Base-by-base conservation (phyloP, 306 rosid species). In the Begonia peltatifolia region DNA sequence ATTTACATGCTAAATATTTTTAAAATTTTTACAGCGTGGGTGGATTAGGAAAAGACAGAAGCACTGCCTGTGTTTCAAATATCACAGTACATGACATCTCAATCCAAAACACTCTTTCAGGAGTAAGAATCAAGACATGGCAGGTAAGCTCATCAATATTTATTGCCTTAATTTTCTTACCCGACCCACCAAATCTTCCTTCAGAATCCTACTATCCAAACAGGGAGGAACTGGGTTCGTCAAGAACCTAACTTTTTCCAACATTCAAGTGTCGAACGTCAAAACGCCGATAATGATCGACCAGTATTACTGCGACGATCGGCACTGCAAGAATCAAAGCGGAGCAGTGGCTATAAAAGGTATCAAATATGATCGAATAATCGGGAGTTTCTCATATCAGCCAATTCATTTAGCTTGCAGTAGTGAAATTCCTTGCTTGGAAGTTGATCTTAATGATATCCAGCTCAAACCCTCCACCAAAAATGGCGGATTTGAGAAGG, bases 51-150 rank as follows among this genome's bases (percentile, higher is more conserved):
- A 78, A 83, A 66, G 81, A 76, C 63, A 65, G 64, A 57, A 80
- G 79, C 16, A 69, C 56, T 54, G 97, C 97, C 41, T 90, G 97
- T 62, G 97, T 90, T 13, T 83, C 95, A 57, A 79, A 83, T 63
- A 70, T 90, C 53, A 58, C 72, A 41, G 82, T 90, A 54, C 71
- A 83, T 25, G 79, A 90, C 62, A 61, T 80, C 57, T 64, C 80
- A 58, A 69, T 90, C 71, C 79, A 69, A 61, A 78, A 80, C 72
- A 76, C 97, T 15, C 76, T 78, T 36, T 80, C 77, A 51, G 97
- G 95, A 61, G 92, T 81, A 25, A 74, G 97, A 73, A 85, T 90
- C 68, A 90, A 90, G 65, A 90, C 97, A 15, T 90, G 97, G 97
- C 97, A 83, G 97, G 97, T 89, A 79, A 5, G 16, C 14, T 3